phyloP scores from a whole-genome alignment of 805 yeast genomes.

The Candida hispaniensis region DNA sequence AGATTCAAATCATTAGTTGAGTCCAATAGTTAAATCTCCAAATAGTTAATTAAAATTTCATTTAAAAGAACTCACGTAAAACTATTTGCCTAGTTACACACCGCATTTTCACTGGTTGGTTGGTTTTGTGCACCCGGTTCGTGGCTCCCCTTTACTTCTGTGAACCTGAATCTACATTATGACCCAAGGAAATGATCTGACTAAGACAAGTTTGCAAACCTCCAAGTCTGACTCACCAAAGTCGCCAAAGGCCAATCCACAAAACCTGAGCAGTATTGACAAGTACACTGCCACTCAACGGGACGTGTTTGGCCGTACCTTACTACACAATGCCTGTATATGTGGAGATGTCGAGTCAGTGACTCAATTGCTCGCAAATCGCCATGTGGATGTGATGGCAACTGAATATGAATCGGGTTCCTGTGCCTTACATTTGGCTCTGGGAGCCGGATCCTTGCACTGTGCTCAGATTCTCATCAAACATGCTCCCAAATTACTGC shows the following conservation, averaged over 20 bases:
- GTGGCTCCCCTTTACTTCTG: no score
- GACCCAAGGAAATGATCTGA: no score
- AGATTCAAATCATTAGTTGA: no score
- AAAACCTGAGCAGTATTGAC: slow-evolving; percentile 18
- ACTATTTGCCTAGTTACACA: no score
- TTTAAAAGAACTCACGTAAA: no score
- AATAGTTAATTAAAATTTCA: no score
- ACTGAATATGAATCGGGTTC: slow-evolving; percentile 71
- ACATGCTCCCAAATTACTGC: slow-evolving; percentile 32
- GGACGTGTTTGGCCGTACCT: slow-evolving; percentile 59
- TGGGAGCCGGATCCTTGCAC: slow-evolving; percentile 45
- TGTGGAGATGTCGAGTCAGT: slow-evolving; percentile 28
- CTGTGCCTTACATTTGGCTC: slow-evolving; percentile 66
- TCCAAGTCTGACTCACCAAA: slow-evolving; percentile 18
- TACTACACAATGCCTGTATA: slow-evolving; percentile 26
- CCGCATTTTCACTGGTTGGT: no score
- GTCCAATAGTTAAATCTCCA: no score
- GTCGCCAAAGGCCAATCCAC: no score
- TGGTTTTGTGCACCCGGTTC: no score
- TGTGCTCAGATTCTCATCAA: slow-evolving; percentile 40
- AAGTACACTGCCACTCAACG: slow-evolving; percentile 34
- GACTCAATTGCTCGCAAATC: slow-evolving; percentile 37
- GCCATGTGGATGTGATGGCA: slow-evolving; percentile 36
- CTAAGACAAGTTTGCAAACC: no score
- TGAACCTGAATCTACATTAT: no score